Evolutionary conservation across 345 rosid genomes (phyloP).

Genomic region (Geranium rotundifolium): DNA sequence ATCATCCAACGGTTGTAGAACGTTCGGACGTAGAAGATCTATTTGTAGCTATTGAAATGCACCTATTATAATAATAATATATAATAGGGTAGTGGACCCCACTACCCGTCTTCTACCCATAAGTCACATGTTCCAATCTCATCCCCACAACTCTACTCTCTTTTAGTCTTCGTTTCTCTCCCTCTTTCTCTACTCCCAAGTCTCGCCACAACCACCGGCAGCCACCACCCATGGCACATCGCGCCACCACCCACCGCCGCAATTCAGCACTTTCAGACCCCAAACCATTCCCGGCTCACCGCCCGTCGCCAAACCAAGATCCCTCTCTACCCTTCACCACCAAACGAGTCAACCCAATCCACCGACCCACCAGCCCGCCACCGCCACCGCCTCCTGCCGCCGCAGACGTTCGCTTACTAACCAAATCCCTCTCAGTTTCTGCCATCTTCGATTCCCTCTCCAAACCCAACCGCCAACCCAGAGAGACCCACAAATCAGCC

Average conservation of each 20-base stretch:
- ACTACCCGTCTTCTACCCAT: background rate
- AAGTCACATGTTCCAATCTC: conserved; percentile 13
- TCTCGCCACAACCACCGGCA: too few species aligned
- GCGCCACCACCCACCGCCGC: conserved; percentile 23
- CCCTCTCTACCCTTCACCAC: conserved; percentile 2
- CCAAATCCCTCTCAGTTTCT: conserved; percentile 38
- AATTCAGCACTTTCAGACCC: conserved; percentile 19
- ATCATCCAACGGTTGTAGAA: too few species aligned
- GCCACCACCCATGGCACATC: conserved; percentile 23
- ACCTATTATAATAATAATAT: too few species aligned
- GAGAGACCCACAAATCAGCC: conserved; percentile 8
- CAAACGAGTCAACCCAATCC: conserved; percentile 9
- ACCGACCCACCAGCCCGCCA: conserved; percentile 14
- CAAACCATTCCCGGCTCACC: conserved; percentile 11
- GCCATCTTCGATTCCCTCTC: conserved; percentile 35
- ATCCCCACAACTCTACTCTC: background rate
- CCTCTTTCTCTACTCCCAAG: too few species aligned
- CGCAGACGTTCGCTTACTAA: conserved; percentile 30
- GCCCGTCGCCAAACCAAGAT: conserved; percentile 13
- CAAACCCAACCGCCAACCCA: conserved; percentile 13
- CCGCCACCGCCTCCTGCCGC: conserved; percentile 7
- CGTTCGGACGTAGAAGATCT: too few species aligned
- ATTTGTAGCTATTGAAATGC: too few species aligned
- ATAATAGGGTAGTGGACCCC: too few species aligned
- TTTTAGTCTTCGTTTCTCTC: background rate